phyloP scores from a whole-genome alignment of 805 yeast genomes.

The Komagataella pseudopastoris region DNA sequence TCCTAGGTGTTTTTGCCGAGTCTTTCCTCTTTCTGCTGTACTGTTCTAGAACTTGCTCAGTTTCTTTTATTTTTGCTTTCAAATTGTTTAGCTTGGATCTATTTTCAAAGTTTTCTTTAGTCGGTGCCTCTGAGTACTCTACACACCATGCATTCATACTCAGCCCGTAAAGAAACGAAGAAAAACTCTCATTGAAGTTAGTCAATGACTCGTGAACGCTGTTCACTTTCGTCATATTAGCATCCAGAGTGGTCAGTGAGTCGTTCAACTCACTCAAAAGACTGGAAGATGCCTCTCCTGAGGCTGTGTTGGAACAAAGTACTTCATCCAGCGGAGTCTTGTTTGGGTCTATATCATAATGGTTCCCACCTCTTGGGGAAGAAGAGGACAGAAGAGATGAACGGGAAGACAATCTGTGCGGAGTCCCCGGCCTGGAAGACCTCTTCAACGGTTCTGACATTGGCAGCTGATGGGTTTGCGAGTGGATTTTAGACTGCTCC shows the following conservation, averaged over 20 bases:
- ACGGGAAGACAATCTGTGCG: neutral
- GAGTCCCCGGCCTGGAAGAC: neutral
- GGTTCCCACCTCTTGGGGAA: conserved; percentile 27
- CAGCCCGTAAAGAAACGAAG: conserved; percentile 65
- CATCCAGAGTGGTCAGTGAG: conserved; percentile 39
- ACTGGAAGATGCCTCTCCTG: conserved; percentile 19
- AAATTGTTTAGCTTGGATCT: neutral
- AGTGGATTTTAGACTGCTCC: neutral
- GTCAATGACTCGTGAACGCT: conserved; percentile 48
- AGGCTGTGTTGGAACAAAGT: conserved; percentile 2
- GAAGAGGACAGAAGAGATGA: neutral
- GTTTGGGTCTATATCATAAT: conserved; percentile 26
- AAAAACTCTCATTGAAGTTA: conserved; percentile 65
- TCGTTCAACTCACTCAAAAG: conserved; percentile 26
- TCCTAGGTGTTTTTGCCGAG: neutral
- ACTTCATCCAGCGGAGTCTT: conserved; percentile 28
- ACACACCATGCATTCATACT: conserved; percentile 84
- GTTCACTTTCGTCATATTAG: conserved; percentile 42
- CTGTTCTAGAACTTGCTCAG: neutral
- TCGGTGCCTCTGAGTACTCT: conserved; percentile 34
- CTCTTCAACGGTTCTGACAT: neutral
- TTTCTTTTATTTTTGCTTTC: neutral
- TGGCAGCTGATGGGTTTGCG: neutral
- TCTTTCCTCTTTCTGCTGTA: neutral
- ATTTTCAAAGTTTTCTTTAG: neutral